Conservation (phyloP, 305 asterid species). For the Rubia tinctorum region DNA sequence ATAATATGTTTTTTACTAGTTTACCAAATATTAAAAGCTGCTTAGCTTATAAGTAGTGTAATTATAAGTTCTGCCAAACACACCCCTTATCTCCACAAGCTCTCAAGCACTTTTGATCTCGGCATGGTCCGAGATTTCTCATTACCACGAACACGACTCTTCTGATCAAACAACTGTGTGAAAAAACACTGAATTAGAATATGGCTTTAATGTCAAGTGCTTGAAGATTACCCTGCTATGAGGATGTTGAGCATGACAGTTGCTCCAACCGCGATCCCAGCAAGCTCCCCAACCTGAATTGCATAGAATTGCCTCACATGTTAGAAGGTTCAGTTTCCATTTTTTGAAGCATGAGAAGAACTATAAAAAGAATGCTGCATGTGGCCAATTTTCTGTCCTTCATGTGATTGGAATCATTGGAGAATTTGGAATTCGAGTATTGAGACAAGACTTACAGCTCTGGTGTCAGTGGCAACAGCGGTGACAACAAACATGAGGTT, state of each 20-base stretch:
- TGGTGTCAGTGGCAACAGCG: constrained; percentile 88
- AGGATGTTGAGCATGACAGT: constrained; percentile 89
- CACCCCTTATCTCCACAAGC: too few species aligned
- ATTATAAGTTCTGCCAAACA: too few species aligned
- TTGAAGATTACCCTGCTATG: constrained; percentile 64
- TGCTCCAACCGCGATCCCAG: constrained; percentile 92
- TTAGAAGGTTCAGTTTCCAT: constrained; percentile 11
- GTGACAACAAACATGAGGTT: constrained; percentile 95
- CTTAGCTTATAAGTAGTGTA: too few species aligned
- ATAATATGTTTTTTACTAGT: too few species aligned
- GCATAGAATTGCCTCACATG: not conserved
- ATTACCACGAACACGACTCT: not conserved
- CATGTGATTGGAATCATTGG: not conserved
- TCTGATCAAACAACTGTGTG: not conserved
- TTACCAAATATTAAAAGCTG: too few species aligned
- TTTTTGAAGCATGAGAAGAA: not conserved
- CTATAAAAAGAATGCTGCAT: not conserved
- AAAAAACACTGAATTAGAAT: not conserved
- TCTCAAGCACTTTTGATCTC: not conserved
- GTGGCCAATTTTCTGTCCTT: not conserved
- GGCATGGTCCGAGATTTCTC: too few species aligned
- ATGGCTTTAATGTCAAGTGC: not conserved
- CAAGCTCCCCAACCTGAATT: constrained; percentile 80
- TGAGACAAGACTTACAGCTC: constrained; percentile 59
- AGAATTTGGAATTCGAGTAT: too few species aligned